phyloP scores from a whole-genome alignment of 2,329 filamentous ascomycete genomes.

The Fusarium oligoseptatum region DNA sequence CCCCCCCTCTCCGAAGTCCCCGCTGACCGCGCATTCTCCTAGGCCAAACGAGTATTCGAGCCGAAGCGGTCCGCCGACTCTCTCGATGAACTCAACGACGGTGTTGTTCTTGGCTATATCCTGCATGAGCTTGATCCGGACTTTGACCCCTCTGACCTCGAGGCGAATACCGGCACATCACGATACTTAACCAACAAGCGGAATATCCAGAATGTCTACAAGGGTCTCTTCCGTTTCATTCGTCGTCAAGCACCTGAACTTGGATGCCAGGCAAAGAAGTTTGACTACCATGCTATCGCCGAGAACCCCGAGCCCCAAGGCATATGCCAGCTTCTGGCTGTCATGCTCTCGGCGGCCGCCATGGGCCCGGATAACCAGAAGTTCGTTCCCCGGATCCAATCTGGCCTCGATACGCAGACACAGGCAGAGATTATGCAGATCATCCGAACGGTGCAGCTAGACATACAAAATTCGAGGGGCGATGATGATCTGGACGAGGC shows the following conservation, averaged over 20 bases:
- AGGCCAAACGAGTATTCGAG: constrained; percentile 58
- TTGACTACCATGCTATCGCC: constrained; percentile 70
- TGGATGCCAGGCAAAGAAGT: constrained; percentile 64
- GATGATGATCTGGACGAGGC: constrained; percentile 57
- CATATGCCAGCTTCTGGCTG: constrained; percentile 70
- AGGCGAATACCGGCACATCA: constrained; percentile 59
- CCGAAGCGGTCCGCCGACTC: constrained; percentile 61
- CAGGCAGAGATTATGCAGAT: constrained; percentile 62
- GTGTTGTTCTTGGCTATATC: constrained; percentile 66
- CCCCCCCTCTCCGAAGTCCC: constrained; percentile 4
- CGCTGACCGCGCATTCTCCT: constrained; percentile 25
- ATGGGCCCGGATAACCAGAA: constrained; percentile 68
- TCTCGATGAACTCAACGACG: constrained; percentile 67
- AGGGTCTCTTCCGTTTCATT: constrained; percentile 68
- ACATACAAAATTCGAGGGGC: constrained; percentile 52
- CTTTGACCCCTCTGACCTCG: constrained; percentile 68
- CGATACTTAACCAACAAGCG: constrained; percentile 63
- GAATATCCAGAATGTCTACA: constrained; percentile 67
- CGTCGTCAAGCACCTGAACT: constrained; percentile 65
- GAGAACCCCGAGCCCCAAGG: constrained; percentile 68
- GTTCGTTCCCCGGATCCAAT: constrained; percentile 64
- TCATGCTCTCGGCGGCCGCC: constrained; percentile 72
- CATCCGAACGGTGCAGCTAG: constrained; percentile 57
- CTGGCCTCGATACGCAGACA: constrained; percentile 56
- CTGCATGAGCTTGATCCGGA: constrained; percentile 69